Evolutionary conservation across 768 basidiomycete genomes (phyloP).

Genomic region (Paxillus rubicundulus): DNA sequence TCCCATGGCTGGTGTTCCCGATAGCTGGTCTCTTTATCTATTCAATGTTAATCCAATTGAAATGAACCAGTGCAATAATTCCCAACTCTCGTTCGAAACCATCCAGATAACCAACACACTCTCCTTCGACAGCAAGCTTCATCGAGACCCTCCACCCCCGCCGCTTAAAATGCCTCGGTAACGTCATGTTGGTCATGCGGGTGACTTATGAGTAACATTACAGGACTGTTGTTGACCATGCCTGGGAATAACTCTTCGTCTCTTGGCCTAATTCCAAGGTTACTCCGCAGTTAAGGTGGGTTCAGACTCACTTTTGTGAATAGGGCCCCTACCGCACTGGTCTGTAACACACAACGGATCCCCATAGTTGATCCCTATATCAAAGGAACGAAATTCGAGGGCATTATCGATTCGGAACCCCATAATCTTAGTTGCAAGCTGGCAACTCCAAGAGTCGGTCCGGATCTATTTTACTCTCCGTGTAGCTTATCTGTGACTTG

Average conservation of each 20-base stretch:
- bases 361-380: neutral
- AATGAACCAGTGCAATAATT: no score
- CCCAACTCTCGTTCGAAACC: no score
- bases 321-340: neutral
- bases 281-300: neutral
- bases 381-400: neutral
- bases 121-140: no score
- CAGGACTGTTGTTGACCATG: neutral
- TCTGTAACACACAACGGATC: neutral
- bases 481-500: neutral
- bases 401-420: neutral
- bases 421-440: neutral
- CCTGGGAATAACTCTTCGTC: neutral
- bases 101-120: no score
- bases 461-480: neutral
- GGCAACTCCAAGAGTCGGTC: neutral
- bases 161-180: neutral
- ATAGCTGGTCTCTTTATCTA: no score
- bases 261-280: neutral
- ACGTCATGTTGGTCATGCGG: conserved; percentile 2
- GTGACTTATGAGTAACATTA: neutral
- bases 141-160: neutral
- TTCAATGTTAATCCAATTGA: no score
- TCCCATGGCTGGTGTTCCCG: neutral
- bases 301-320: neutral